These are phyloP conservation scores for Aspergillus carbonarius DNA, from an alignment of 2,329 filamentous ascomycete genomes.

Conservation along the genomic window DNA sequence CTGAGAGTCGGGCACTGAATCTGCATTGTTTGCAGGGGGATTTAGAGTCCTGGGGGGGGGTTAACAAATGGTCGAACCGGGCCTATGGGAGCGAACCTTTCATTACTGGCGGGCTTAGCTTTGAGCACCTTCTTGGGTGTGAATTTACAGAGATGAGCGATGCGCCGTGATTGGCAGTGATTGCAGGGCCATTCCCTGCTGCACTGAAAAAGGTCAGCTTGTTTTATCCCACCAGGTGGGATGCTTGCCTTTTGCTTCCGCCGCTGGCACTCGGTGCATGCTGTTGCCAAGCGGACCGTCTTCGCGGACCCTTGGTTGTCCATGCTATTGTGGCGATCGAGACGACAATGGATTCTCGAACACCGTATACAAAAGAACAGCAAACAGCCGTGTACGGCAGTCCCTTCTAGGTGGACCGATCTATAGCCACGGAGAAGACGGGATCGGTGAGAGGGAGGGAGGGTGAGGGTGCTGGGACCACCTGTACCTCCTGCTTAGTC, in stretches of 20 bases:
- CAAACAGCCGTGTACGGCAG: too few species aligned
- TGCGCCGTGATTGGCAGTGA: constrained; percentile 49
- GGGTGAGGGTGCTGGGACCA: too few species aligned
- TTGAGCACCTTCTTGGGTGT: constrained; percentile 31
- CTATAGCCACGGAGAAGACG: too few species aligned
- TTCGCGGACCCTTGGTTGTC: constrained; percentile 4
- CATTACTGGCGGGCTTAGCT: constrained; percentile 1
- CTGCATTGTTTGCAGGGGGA: neutral
- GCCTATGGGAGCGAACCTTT: constrained; percentile 12
- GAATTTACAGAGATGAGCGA: constrained; percentile 52
- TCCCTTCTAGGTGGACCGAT: too few species aligned
- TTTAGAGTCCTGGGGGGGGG: neutral
- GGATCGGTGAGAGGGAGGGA: too few species aligned
- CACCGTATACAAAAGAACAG: too few species aligned
- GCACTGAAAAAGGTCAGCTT: constrained; percentile 38
- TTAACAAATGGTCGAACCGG: neutral
- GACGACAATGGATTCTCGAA: too few species aligned
- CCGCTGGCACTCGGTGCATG: constrained; percentile 52
- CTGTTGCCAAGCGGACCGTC: constrained; percentile 17
- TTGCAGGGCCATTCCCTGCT: constrained; percentile 54
- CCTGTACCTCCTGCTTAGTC: too few species aligned
- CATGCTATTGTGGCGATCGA: too few species aligned
- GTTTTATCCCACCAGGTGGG: neutral
- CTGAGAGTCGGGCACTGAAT: neutral
- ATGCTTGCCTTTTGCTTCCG: constrained; percentile 51